Base-by-base conservation (phyloP, 225 moss, liverwort and hornwort genomes). In the Rhytidiadelphus loreus region DNA sequence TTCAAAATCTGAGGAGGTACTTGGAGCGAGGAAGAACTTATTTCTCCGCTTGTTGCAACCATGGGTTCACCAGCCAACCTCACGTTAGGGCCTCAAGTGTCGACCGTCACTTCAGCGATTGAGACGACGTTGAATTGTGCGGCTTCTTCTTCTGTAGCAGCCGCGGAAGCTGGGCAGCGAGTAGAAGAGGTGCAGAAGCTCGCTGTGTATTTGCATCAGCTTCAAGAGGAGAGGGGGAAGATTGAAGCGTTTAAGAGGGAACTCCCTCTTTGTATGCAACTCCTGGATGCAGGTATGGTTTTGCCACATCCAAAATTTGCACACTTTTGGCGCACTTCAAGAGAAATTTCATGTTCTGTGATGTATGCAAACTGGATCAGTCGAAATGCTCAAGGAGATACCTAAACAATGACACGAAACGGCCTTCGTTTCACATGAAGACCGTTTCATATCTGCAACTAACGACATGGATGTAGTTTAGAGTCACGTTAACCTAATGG, bases 241-340 rank as follows among this genome's bases (percentile, higher is more conserved):
- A 97, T 99, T 86, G 99, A 99, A 90, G 99, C 95, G 56, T 99
- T 97, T 80, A 97, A 99, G 85, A 88, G 99, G 78, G 99, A 97
- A 86, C 94, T 99, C 32, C 99, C 99, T 32, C 93, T 96, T 82
- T 99, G 99, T 85, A 96, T 99, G 96, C 95, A 97, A 75, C 96
- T 99, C 79, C 96, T 99, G 72, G 97, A 99, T 86, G 93, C 95
- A 82, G 97, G 97, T 88, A 80, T 10, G 58, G 53, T 41, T 83
- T n/a, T 66, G 28, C 46, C 60, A 89, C 23, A 23, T 64, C 72
- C 77, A 72, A 63, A 39, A 82, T 57, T 48, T 66, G 43, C 53
- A 10, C 60, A 39, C 21, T 30, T 68, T 73, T 15, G 44, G n/a
- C 32, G 44, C 33, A 41, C n/a, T 69, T 86, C 18, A 82, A 57